Evolutionary conservation across 164 flowering plant genomes (phyloP).

Genomic region (Chloranthus sessilifolius): DNA sequence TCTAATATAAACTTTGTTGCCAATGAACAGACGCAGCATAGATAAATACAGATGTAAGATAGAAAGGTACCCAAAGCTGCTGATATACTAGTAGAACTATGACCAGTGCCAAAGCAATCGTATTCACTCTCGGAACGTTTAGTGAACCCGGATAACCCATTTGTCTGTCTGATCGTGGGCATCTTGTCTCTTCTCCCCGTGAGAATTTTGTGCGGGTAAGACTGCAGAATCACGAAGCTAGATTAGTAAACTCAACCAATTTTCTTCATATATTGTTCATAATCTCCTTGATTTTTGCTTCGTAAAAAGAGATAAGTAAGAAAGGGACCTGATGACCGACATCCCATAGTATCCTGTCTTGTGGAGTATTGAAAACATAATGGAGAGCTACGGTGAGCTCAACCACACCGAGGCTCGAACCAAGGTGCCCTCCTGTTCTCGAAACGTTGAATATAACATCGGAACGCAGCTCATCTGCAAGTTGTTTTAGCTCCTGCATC

Average conservation of each 20-base stretch:
- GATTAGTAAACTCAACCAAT: conserved; percentile 1
- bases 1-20: no score
- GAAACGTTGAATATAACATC: conserved; percentile 91
- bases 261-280: background rate
- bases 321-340: conserved; percentile 89
- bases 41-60: background rate
- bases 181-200: conserved; percentile 89
- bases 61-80: conserved; percentile 72
- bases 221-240: conserved; percentile 31
- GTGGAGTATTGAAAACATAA: conserved; percentile 82
- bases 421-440: conserved; percentile 92
- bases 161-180: conserved; percentile 80
- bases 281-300: background rate
- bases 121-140: conserved; percentile 90
- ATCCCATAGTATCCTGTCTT: conserved; percentile 85
- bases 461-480: conserved; percentile 78
- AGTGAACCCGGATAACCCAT: conserved; percentile 89
- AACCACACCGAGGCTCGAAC: conserved; percentile 94
- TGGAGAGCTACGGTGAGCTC: conserved; percentile 98
- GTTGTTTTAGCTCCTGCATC: conserved; percentile 81
- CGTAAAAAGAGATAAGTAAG: conserved; percentile 1
- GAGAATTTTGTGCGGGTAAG: conserved; percentile 92
- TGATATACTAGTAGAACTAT: conserved; percentile 92
- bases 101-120: conserved; percentile 92
- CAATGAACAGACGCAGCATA: background rate